Evolutionary conservation across 2,329 filamentous ascomycete genomes (phyloP).

Genomic region (Trichophyton verrucosum): DNA sequence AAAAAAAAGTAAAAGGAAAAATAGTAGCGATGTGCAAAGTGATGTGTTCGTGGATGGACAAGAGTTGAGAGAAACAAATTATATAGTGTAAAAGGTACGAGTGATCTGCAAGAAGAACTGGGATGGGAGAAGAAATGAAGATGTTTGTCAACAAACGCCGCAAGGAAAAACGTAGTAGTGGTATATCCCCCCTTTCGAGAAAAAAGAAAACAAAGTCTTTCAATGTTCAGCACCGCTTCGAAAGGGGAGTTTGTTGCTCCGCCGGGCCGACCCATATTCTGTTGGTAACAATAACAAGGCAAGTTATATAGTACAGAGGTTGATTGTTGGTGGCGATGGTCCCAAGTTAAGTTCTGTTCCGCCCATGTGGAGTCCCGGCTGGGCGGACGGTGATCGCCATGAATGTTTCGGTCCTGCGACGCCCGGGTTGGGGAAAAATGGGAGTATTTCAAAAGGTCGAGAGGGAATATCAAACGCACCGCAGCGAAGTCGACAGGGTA

Average conservation of each 20-base stretch:
- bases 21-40: neutral
- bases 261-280: conserved; percentile 2
- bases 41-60: neutral
- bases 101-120: neutral
- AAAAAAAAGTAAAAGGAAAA: neutral
- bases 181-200: neutral
- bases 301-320: conserved; percentile 5
- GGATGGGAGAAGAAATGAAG: neutral
- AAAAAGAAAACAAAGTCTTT: neutral
- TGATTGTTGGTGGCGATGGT: neutral
- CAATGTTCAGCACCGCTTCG: conserved; percentile 3
- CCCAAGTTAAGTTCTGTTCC: neutral
- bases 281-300: conserved; percentile 1
- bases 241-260: neutral
- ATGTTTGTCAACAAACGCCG: conserved; percentile 5
- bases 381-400: neutral
- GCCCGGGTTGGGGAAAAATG: neutral
- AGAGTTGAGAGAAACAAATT: neutral
- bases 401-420: conserved; percentile 1
- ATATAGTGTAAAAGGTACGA: neutral
- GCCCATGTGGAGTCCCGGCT: neutral
- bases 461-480: conserved; percentile 1
- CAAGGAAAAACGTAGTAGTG: neutral
- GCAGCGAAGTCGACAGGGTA: conserved; percentile 1
- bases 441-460: neutral